These are phyloP conservation scores for Macrocybe gigantea DNA, from an alignment of 768 basidiomycete species.

Conservation along the genomic window DNA sequence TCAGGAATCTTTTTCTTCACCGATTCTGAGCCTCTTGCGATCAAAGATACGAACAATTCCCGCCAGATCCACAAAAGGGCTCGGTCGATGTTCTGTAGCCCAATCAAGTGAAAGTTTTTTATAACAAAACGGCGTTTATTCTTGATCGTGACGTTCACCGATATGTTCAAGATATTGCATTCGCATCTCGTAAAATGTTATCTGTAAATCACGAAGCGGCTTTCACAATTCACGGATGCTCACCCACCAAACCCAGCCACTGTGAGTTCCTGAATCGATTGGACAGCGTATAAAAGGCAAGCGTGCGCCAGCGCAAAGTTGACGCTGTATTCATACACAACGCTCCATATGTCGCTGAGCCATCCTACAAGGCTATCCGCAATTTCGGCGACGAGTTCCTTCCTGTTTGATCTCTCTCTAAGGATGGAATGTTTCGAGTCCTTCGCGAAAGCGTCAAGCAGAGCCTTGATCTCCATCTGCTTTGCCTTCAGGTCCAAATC, in stretches of 20 bases:
- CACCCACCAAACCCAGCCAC: constrained; percentile 33
- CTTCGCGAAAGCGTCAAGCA: constrained; percentile 47
- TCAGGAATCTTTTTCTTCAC: constrained; percentile 29
- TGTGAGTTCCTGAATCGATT: constrained; percentile 39
- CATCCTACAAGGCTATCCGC: constrained; percentile 50
- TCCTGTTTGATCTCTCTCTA: constrained; percentile 47
- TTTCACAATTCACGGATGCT: background rate
- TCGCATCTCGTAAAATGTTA: too few species aligned
- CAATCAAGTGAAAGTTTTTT: constrained; percentile 43
- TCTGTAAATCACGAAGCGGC: too few species aligned
- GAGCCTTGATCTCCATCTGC: constrained; percentile 44
- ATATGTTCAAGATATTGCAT: too few species aligned
- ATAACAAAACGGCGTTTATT: constrained; percentile 34
- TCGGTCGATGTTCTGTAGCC: constrained; percentile 39
- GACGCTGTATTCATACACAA: constrained; percentile 52
- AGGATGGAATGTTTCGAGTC: constrained; percentile 49
- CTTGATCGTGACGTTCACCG: constrained; percentile 21
- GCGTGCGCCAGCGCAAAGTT: constrained; percentile 47
- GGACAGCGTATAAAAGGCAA: constrained; percentile 48
- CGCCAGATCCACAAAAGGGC: constrained; percentile 64
- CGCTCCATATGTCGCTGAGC: constrained; percentile 60
- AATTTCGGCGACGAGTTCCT: constrained; percentile 51
- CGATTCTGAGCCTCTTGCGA: constrained; percentile 28
- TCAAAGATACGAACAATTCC: constrained; percentile 53
- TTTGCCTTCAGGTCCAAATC: constrained; percentile 46